Evolutionary conservation across 495 filamentous ascomycete species (phyloP).

Genomic region (Penicillium canescens): DNA sequence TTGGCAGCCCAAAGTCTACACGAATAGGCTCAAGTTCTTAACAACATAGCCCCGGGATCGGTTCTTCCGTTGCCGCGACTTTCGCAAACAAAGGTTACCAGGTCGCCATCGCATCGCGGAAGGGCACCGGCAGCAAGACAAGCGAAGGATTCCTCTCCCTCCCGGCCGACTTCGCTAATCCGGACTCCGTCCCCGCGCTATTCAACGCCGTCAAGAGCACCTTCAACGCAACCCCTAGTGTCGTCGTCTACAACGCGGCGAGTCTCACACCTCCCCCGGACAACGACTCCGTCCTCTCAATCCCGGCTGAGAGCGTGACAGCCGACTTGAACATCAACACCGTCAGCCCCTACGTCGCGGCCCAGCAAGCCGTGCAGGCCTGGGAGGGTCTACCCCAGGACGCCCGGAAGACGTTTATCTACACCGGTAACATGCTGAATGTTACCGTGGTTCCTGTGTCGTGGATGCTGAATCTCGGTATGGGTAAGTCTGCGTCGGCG

Average conservation of each 20-base stretch:
- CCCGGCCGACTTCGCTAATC: constrained; percentile 40
- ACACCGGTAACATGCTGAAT: neutral
- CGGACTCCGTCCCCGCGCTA: constrained; percentile 29
- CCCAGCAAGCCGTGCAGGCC: constrained; percentile 39
- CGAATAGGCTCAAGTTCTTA: too few species aligned
- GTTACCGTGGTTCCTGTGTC: neutral
- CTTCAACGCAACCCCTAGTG: constrained; percentile 26
- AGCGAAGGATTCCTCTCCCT: constrained; percentile 30
- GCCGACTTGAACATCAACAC: constrained; percentile 41
- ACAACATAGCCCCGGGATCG: constrained; percentile 39
- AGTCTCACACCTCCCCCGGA: constrained; percentile 23
- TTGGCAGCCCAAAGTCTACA: too few species aligned
- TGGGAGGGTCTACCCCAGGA: constrained; percentile 38
- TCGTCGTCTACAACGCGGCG: constrained; percentile 41
- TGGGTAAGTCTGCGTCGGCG: constrained; percentile 41
- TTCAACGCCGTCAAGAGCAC: constrained; percentile 37
- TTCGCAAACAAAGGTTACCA: constrained; percentile 44
- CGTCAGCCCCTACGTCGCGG: constrained; percentile 41
- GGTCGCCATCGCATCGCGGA: constrained; percentile 42
- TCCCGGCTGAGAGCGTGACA: constrained; percentile 26
- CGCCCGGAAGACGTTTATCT: constrained; percentile 23
- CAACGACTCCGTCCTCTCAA: constrained; percentile 36
- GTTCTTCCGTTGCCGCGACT: constrained; percentile 31
- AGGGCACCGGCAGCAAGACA: constrained; percentile 12
- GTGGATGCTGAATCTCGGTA: constrained; percentile 29